Conservation (phyloP, 2,329 filamentous ascomycete genomes). For the Nemania abortiva region DNA sequence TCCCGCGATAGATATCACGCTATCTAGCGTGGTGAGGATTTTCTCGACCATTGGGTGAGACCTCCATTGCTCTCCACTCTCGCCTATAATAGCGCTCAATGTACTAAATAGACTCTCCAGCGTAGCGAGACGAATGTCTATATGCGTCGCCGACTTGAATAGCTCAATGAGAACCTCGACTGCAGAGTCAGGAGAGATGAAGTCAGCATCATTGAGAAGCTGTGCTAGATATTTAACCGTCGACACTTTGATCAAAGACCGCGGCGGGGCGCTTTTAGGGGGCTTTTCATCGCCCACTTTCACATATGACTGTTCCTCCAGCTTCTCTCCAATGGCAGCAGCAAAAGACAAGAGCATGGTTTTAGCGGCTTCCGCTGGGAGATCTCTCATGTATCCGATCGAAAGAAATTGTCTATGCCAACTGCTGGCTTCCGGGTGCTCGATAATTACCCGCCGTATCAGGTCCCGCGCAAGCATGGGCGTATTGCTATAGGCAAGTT, state of each 20-base stretch:
- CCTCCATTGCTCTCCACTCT: slow-evolving; percentile 21
- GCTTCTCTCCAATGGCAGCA: slow-evolving; percentile 31
- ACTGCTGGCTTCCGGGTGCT: slow-evolving; percentile 33
- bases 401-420: slow-evolving; percentile 37
- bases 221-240: slow-evolving; percentile 37
- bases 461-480: slow-evolving; percentile 24
- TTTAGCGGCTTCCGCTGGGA: slow-evolving; percentile 31
- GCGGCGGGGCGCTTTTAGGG: slow-evolving; percentile 26
- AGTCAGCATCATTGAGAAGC: slow-evolving; percentile 34
- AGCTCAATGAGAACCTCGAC: slow-evolving; percentile 33
- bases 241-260: slow-evolving; percentile 34
- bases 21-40: slow-evolving; percentile 30
- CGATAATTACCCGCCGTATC: slow-evolving; percentile 31
- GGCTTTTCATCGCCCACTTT: slow-evolving; percentile 32
- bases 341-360: slow-evolving; percentile 37
- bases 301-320: slow-evolving; percentile 37
- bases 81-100: slow-evolving; percentile 18
- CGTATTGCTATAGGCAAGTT: slow-evolving; percentile 24
- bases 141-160: slow-evolving; percentile 33
- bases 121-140: slow-evolving; percentile 33
- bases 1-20: slow-evolving; percentile 31
- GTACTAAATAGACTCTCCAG: slow-evolving; percentile 32
- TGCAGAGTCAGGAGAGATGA: slow-evolving; percentile 29
- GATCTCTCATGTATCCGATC: slow-evolving; percentile 28
- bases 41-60: slow-evolving; percentile 31